phyloP scores from a whole-genome alignment of 305 asterid species.

The Rubia tinctorum region DNA sequence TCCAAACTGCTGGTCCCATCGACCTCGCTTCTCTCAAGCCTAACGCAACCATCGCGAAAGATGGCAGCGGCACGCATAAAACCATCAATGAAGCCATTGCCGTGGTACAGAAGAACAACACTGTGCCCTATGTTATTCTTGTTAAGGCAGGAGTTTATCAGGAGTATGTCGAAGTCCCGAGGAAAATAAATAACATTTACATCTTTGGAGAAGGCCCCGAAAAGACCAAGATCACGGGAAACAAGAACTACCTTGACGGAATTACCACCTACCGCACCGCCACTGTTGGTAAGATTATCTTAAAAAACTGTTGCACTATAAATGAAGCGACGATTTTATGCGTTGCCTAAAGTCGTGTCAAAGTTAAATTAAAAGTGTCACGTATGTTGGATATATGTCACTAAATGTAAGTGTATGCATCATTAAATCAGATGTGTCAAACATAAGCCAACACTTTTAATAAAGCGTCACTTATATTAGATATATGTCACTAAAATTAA shows the following conservation, averaged over 20 bases:
- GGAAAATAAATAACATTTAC: conserved; percentile 28
- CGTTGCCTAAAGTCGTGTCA: too few species aligned
- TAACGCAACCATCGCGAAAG: conserved; percentile 55
- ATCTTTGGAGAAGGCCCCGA: conserved; percentile 65
- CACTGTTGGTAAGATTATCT: conserved; percentile 32
- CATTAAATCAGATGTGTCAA: too few species aligned
- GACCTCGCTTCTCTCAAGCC: too few species aligned
- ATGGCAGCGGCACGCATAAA: conserved; percentile 58
- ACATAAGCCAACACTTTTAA: too few species aligned
- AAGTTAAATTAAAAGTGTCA: too few species aligned
- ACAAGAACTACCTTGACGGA: conserved; percentile 44
- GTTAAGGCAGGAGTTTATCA: conserved; percentile 60
- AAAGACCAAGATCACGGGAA: conserved; percentile 49
- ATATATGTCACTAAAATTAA: too few species aligned
- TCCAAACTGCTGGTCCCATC: too few species aligned
- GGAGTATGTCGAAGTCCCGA: conserved; percentile 42
- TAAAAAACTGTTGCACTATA: too few species aligned
- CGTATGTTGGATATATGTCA: too few species aligned
- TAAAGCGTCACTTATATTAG: too few species aligned
- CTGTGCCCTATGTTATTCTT: conserved; percentile 29
- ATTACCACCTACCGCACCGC: conserved; percentile 47
- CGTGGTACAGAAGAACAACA: conserved; percentile 29
- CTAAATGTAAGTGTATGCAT: too few species aligned
- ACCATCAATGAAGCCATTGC: conserved; percentile 42
- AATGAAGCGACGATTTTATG: too few species aligned